Evolutionary conservation across 148 eudicot species (phyloP), one percentile per base, ranked within the genome.

Genomic region (Rhododendron molle): DNA sequence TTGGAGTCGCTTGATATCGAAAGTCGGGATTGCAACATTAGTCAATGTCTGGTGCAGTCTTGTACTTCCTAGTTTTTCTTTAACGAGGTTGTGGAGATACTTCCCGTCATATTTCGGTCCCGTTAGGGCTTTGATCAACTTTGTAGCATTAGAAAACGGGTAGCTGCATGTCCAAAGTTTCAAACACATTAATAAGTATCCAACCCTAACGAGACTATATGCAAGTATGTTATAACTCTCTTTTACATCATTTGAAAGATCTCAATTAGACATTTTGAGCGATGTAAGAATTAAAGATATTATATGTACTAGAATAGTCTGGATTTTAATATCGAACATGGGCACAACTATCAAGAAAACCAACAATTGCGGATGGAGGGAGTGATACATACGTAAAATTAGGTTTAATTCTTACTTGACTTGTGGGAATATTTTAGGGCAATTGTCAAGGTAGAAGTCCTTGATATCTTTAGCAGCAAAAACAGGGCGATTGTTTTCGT

Each of bases 391-490:
- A 14, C 15, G 58, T 54, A 54, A 16, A 13, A 12, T 76, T 76
- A 1, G 1, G 0, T 9, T 34, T 76, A 40, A 16, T 50, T 56
- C 28, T 23, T 77, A 85, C 83, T 14, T 40, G 44, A 0, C 16
- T 21, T 78, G 86, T 18, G 77, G 77, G 49, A 85, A 85, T 15
- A 78, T 85, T 65, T 79, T 79, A 15, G 86, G 86, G 76, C 82
- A 60, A 1, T 85, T 32, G 0, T 85, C 76, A 18, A 85, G 76
- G 71, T 85, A 85, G 43, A 85, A 85, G 71, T 79, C 56, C 5
- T 78, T 85, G 54, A 85, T 85, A 32, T 85, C 83, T 46, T 85
- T 85, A 34, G 86, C 86, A 65, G 83, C 83, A 85, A 78, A 85
- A 50, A 84, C 14, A 2, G 81, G 86, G 11, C 81, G 81, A 16